These are phyloP conservation scores for Tilletia horrida DNA, from an alignment of 1,284 basidiomycete genomes.

Conservation along the genomic window DNA sequence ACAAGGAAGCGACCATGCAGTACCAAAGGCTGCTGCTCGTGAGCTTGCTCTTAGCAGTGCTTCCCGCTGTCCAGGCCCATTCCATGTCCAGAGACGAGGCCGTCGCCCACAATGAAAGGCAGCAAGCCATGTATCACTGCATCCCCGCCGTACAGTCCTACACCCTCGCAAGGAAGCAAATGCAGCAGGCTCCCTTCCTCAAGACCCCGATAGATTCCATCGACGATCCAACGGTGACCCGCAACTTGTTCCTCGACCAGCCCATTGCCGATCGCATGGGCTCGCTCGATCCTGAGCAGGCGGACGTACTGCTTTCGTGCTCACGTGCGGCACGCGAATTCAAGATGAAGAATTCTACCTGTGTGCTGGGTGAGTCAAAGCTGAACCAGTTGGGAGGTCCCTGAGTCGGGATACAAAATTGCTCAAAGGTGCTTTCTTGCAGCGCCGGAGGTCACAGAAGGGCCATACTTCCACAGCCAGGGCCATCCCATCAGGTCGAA, in stretches of 20 bases:
- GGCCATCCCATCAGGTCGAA: conserved; percentile 60
- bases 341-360: conserved; percentile 55
- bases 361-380: conserved; percentile 44
- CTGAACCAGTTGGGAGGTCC: no score
- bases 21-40: no score
- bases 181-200: conserved; percentile 27
- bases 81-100: conserved; percentile 49
- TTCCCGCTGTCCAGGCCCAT: conserved; percentile 38
- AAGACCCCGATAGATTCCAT: background rate
- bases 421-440: background rate
- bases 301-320: no score
- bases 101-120: conserved; percentile 44
- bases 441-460: conserved; percentile 57
- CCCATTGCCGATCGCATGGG: conserved; percentile 16
- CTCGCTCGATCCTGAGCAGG: conserved; percentile 30
- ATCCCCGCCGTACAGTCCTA: conserved; percentile 55
- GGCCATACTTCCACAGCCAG: conserved; percentile 59
- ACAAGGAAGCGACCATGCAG: no score
- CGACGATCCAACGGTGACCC: conserved; percentile 28
- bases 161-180: conserved; percentile 50
- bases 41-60: background rate
- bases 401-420: background rate
- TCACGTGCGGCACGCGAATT: conserved; percentile 23
- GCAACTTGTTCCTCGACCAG: conserved; percentile 35
- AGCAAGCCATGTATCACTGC: conserved; percentile 56